Conservation (phyloP, 2,329 filamentous ascomycete species). For the Boeremia exigua region DNA sequence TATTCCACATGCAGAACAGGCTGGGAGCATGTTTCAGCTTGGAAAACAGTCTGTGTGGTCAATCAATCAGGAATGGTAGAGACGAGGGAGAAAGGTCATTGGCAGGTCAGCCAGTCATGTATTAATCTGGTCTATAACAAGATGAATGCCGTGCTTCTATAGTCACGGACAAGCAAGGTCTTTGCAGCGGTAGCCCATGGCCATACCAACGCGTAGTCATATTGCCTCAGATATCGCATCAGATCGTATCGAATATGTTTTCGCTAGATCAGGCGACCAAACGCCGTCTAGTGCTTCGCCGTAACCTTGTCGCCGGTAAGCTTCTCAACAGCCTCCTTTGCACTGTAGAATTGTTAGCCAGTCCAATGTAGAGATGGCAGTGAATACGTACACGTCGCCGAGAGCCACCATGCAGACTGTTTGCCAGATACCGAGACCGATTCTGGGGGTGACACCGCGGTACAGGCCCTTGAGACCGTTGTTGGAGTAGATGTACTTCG, state of each 20-base stretch:
- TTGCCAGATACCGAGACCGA: conserved; percentile 97
- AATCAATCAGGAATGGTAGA: background rate
- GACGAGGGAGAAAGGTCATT: background rate
- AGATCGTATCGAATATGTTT: background rate
- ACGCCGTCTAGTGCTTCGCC: conserved; percentile 65
- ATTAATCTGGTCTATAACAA: conserved; percentile 17
- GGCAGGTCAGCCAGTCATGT: conserved; percentile 3
- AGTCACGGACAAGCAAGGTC: conserved; percentile 2
- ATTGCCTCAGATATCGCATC: background rate
- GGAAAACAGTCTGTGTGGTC: background rate
- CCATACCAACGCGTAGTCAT: background rate
- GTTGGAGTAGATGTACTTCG: conserved; percentile 84
- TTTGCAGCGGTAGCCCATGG: conserved; percentile 3
- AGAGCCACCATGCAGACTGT: conserved; percentile 99
- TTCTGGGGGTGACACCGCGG: conserved; percentile 91
- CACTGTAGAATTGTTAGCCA: conserved; percentile 53
- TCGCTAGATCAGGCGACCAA: conserved; percentile 17
- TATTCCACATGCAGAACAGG: background rate
- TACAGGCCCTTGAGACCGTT: conserved; percentile 94
- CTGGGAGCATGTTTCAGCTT: background rate
- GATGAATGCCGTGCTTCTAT: conserved; percentile 9
- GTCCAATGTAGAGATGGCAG: background rate
- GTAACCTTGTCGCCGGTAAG: conserved; percentile 68
- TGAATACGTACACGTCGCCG: conserved; percentile 84
- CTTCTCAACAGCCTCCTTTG: conserved; percentile 70